phyloP scores from a whole-genome alignment of 208 protist species.

The Crithidia brevicula region DNA sequence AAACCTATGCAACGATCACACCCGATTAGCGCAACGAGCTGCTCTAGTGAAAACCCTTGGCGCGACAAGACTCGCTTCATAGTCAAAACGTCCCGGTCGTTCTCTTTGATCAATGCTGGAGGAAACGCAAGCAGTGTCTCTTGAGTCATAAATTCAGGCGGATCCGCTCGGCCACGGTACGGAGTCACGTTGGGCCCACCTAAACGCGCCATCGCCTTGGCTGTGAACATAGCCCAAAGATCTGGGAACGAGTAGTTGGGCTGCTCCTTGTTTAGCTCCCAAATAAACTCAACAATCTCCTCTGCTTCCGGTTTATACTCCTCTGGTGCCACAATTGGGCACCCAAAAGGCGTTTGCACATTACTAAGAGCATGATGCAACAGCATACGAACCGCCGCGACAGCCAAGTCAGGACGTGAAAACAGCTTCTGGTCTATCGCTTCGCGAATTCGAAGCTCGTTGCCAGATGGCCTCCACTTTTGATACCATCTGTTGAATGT shows the following conservation, averaged over 20 bases:
- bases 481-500: slow-evolving; percentile 77
- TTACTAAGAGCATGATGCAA: slow-evolving; percentile 76
- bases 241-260: slow-evolving; percentile 79
- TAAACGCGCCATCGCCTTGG: slow-evolving; percentile 74
- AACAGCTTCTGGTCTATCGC: slow-evolving; percentile 77
- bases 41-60: slow-evolving; percentile 72
- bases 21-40: slow-evolving; percentile 80
- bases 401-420: slow-evolving; percentile 76
- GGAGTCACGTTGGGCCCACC: slow-evolving; percentile 73
- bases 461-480: slow-evolving; percentile 67
- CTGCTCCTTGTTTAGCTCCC: slow-evolving; percentile 63
- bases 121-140: slow-evolving; percentile 46
- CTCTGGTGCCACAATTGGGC: slow-evolving; percentile 77
- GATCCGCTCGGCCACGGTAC: slow-evolving; percentile 57
- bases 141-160: slow-evolving; percentile 27
- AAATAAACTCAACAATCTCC: slow-evolving; percentile 70
- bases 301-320: slow-evolving; percentile 65
- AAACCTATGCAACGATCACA: slow-evolving; percentile 74
- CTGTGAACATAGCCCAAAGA: slow-evolving; percentile 78
- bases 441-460: slow-evolving; percentile 59
- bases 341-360: slow-evolving; percentile 78
- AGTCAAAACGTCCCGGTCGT: slow-evolving; percentile 63
- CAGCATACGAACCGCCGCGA: slow-evolving; percentile 79
- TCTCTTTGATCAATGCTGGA: slow-evolving; percentile 49
- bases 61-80: slow-evolving; percentile 78